Evolutionary conservation across 495 filamentous ascomycete species (phyloP).

Genomic region (Aspergillus indologenus): DNA sequence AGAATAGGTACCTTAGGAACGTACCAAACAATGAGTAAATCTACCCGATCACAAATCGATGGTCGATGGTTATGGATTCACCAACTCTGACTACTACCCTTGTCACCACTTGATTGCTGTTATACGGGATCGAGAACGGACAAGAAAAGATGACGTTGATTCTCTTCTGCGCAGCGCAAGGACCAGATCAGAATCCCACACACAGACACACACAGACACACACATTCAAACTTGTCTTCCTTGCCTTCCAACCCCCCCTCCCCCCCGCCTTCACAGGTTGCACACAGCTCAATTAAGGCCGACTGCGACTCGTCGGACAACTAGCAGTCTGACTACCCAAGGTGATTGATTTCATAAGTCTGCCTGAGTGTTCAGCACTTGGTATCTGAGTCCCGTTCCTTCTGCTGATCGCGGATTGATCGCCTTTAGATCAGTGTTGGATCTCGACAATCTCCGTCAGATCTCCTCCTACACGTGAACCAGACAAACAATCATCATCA

Average conservation of each 20-base stretch:
- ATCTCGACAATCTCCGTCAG: not conserved
- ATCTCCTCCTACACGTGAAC: not conserved
- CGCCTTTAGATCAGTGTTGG: not conserved
- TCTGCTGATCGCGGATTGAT: not conserved
- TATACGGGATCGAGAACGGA: not conserved
- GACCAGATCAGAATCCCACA: not conserved
- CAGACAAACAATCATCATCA: not conserved
- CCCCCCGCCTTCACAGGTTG: not conserved
- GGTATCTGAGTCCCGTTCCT: no score
- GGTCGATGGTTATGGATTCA: no score
- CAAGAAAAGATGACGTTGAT: not conserved
- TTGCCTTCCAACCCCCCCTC: not conserved
- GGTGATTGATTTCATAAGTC: not conserved
- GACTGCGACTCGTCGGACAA: not conserved
- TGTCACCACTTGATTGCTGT: not conserved
- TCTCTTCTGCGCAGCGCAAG: not conserved
- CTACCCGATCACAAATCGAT: no score
- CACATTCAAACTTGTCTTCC: not conserved
- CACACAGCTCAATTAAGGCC: not conserved
- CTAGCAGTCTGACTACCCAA: not conserved
- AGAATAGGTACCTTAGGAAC: not conserved
- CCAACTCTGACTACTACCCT: no score
- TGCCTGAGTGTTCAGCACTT: not conserved
- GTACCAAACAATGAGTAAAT: no score
- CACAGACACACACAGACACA: no score